Percentiles rank a stretch among this genome's conserved stretches.
phyloP scores from a whole-genome alignment of 1,139 yeast species.

The Candida sp. region DNA sequence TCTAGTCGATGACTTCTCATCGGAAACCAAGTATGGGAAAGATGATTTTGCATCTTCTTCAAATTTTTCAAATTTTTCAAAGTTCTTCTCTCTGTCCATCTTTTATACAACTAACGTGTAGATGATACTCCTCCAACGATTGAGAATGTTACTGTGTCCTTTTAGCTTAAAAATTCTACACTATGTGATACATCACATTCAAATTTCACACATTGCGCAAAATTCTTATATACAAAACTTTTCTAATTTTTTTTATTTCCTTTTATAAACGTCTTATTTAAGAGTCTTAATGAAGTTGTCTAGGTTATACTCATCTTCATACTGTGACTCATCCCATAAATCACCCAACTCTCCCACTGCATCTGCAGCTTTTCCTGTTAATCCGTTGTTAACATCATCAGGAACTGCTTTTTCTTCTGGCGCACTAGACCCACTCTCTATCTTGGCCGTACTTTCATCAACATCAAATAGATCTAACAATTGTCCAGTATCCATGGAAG shows the following conservation, averaged over 20 bases:
- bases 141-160: too few species aligned
- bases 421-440: slow-evolving; percentile 21
- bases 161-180: background rate
- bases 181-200: background rate
- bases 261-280: slow-evolving; percentile 17
- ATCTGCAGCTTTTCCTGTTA: slow-evolving; percentile 61
- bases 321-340: slow-evolving; percentile 94
- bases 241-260: background rate
- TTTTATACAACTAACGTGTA: too few species aligned
- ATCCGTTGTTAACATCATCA: slow-evolving; percentile 60
- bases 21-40: slow-evolving; percentile 63
- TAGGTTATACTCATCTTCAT: slow-evolving; percentile 93
- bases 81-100: background rate
- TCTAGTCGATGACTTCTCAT: slow-evolving; percentile 55
- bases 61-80: slow-evolving; percentile 20
- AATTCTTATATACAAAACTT: background rate
- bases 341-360: slow-evolving; percentile 90
- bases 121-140: too few species aligned
- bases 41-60: slow-evolving; percentile 59
- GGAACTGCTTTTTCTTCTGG: slow-evolving; percentile 30
- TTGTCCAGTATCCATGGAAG: slow-evolving; percentile 97
- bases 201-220: background rate
- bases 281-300: slow-evolving; percentile 88
- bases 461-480: slow-evolving; percentile 85
- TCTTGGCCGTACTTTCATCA: slow-evolving; percentile 50